Evolutionary conservation across 2,329 filamentous ascomycete species (phyloP), one percentile per base, ranked within the genome.

Genomic region (Apiospora sp.): DNA sequence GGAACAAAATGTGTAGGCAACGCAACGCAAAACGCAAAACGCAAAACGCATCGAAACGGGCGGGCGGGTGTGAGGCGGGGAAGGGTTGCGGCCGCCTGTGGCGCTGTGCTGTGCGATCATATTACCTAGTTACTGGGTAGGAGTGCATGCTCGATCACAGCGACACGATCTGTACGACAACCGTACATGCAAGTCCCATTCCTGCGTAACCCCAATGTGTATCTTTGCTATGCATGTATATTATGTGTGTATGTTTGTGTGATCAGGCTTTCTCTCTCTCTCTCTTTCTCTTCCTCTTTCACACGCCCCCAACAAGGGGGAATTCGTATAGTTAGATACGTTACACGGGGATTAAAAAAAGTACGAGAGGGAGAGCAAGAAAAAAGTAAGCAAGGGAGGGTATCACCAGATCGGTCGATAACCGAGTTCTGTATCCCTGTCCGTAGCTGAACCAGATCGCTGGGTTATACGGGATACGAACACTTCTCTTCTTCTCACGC

Each of bases 381-480:
- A 24, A 41, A 41, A 41, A 64, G 58, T n/a, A 64, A 24, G 58
- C 19, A 41, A 41, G 58, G 58, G 58, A 64, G 58, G 58, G 58
- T 64, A 22, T 64, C 58, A 64, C 34, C 34, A 64, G 58, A 64
- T 64, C 34, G 34, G 58, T 64, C 34, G 78, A 80, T 80, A 80
- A 74, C 78, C 78, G 78, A 78, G 74, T 48, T 74, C 74, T 37
- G n/a, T 34, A 64, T 64, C 58, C 34, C 19, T 64, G 58, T n/a
- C 34, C 30, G 58, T 41, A 76, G 77, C 74, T 76, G 77, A 79
- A 76, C 78, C 78, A 79, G 78, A 80, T 80, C 78, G 78, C 74
- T 73, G 78, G 78, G 78, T 41, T 41, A 34, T 64, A n/a, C 58
- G 58, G 34, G n/a, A 41, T 64, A 64, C 34, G 41, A 64, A 37